Base-by-base conservation (phyloP, 2,329 filamentous ascomycete genomes). In the Claviceps digitariae region DNA sequence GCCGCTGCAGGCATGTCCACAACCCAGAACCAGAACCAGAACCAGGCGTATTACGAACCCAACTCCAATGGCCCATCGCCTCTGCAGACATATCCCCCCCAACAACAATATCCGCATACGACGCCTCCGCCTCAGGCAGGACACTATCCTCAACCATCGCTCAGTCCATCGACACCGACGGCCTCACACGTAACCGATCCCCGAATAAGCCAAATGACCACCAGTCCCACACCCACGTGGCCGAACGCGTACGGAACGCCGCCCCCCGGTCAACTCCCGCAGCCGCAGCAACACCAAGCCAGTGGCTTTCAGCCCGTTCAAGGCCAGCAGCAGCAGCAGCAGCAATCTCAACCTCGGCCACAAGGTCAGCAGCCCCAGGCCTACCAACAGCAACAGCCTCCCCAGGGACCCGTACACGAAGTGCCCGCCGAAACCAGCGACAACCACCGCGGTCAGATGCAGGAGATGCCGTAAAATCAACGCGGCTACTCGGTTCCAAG, bases 361-460 rank as follows among this genome's bases (percentile, higher is more conserved):
- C 34, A 54, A 17, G 34, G 43, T 9, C 23, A 54, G 27, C 52
- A 44, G 17, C 20, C 31, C n/a, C 46, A 38, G 5, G 20, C 44
- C 2, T 46, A 51, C 2, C 17, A 25, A 2, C 31, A 9, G 17
- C 31, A 9, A 13, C 17, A 13, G n/a, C 43, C 25, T 6, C 43
- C 36, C 2, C 21, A 50, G 43, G 36, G 15, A 31, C 17, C n/a
- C 5, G 36, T 48, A 2, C 63, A 72, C 54, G 72, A 74, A 60
- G 70, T 69, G 1, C 65, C 67, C 25, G 64, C 64, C 1, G 64
- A 66, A 20, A 60, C 57, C 4, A 61, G 66, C 13, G 68, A 69
- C 10, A 60, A 69, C 47, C 67, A 70, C 51, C 65, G 58, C 9
- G 69, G 70, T 2, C 60, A 72, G 52, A 68, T 72, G 54, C 69